These are phyloP conservation scores for Populus davidiana DNA, from an alignment of 345 rosid genomes.

Conservation along the genomic window DNA sequence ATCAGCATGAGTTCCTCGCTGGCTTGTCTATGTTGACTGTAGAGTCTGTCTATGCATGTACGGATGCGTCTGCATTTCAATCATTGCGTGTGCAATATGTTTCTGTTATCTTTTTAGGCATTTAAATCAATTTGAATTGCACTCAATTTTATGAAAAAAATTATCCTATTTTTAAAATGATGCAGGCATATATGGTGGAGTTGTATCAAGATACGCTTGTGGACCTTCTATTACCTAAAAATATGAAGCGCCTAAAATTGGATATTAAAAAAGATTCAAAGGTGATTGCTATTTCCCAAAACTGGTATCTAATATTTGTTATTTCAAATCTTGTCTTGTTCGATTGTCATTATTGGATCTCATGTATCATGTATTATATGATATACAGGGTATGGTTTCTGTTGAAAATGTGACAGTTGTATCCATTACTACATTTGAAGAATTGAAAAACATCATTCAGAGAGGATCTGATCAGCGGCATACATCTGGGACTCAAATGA, in stretches of 20 bases:
- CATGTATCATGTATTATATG: slow-evolving; percentile 11
- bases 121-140: not conserved
- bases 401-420: slow-evolving; percentile 81
- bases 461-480: slow-evolving; percentile 84
- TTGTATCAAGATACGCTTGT: slow-evolving; percentile 90
- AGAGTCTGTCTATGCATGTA: not conserved
- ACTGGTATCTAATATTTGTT: not conserved
- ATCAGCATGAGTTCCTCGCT: not conserved
- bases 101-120: not conserved
- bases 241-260: slow-evolving; percentile 62
- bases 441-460: slow-evolving; percentile 61
- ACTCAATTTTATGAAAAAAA: not conserved
- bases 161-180: not conserved
- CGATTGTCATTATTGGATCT: not conserved
- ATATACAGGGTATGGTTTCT: slow-evolving; percentile 79
- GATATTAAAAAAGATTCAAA: slow-evolving; percentile 93
- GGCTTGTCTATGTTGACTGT: not conserved
- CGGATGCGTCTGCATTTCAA: not conserved
- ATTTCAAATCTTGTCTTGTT: not conserved
- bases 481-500: slow-evolving; percentile 90
- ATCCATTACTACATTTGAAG: slow-evolving; percentile 69
- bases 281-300: slow-evolving; percentile 36
- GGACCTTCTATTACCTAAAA: slow-evolving; percentile 76
- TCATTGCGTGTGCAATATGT: not conserved
- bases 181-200: slow-evolving; percentile 94